A percentile compares a stretch with the other conserved stretches of the same genome.
Evolutionary conservation across 345 rosid species (phyloP).

Genomic region (Aurinia saxatilis): DNA sequence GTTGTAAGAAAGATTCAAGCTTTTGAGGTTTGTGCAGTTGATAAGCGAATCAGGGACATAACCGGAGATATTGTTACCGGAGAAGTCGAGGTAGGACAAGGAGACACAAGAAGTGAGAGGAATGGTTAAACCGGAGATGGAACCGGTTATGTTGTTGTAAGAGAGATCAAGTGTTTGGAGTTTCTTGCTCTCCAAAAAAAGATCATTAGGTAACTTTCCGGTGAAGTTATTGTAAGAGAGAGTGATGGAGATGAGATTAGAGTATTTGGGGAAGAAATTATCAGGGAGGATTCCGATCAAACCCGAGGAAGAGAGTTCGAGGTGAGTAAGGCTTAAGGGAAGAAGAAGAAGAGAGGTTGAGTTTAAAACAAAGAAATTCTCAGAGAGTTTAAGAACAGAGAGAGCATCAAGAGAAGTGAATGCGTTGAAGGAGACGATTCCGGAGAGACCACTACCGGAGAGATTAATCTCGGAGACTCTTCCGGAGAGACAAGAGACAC

Average conservation of each 20-base stretch:
- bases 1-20: constrained; percentile 57
- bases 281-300: constrained; percentile 62
- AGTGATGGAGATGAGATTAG: constrained; percentile 47
- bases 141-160: constrained; percentile 78
- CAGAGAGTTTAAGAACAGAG: constrained; percentile 52
- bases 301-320: constrained; percentile 57
- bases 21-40: constrained; percentile 70
- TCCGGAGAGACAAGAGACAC: constrained; percentile 62
- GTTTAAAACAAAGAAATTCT: constrained; percentile 45
- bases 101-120: constrained; percentile 50
- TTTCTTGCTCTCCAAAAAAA: constrained; percentile 46
- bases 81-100: constrained; percentile 58
- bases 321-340: constrained; percentile 55
- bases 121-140: constrained; percentile 51
- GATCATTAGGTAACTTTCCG: constrained; percentile 50
- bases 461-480: constrained; percentile 74
- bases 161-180: constrained; percentile 75
- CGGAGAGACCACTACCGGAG: constrained; percentile 43
- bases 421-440: constrained; percentile 49
- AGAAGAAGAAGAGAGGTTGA: constrained; percentile 74
- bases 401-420: constrained; percentile 55
- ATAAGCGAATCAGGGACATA: constrained; percentile 54
- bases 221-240: constrained; percentile 64
- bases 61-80: constrained; percentile 49
- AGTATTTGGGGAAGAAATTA: constrained; percentile 45